Conservation (phyloP, 345 rosid species). For the Populus davidiana region DNA sequence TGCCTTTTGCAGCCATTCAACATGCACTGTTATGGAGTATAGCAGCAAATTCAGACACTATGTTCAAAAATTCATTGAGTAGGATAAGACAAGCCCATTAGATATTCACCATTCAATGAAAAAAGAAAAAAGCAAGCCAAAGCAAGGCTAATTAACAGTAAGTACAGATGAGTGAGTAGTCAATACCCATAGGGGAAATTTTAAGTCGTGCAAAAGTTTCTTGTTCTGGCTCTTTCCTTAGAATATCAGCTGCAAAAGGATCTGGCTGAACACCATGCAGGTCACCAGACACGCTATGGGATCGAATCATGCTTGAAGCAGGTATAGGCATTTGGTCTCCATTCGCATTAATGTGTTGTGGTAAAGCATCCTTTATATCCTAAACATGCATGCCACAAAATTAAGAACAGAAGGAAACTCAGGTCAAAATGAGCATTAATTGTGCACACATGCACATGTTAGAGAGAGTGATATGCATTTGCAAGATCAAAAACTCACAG, state of each 20-base stretch:
- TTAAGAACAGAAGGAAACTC: neutral
- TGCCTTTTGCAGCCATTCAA: neutral
- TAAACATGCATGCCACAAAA: conserved; percentile 36
- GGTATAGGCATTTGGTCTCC: conserved; percentile 58
- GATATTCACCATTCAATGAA: neutral
- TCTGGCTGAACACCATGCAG: conserved; percentile 98
- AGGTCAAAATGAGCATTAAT: neutral
- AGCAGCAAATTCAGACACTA: neutral
- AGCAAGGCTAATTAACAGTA: neutral
- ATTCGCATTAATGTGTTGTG: conserved; percentile 47
- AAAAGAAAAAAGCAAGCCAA: neutral
- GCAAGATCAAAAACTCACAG: conserved; percentile 55
- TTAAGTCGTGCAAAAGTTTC: conserved; percentile 86
- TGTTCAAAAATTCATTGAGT: neutral
- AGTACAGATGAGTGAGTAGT: neutral
- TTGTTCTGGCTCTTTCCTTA: conserved; percentile 97
- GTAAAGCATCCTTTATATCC: conserved; percentile 23
- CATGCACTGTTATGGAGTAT: neutral
- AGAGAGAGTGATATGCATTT: neutral
- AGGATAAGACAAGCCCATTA: neutral
- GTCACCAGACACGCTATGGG: conserved; percentile 93
- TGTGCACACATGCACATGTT: neutral
- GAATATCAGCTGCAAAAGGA: conserved; percentile 97
- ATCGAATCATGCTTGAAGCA: conserved; percentile 81
- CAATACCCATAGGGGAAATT: conserved; percentile 64